These are phyloP conservation scores for Mortierella alpina DNA, from an alignment of 192 early-diverging fungal genomes.

Conservation along the genomic window DNA sequence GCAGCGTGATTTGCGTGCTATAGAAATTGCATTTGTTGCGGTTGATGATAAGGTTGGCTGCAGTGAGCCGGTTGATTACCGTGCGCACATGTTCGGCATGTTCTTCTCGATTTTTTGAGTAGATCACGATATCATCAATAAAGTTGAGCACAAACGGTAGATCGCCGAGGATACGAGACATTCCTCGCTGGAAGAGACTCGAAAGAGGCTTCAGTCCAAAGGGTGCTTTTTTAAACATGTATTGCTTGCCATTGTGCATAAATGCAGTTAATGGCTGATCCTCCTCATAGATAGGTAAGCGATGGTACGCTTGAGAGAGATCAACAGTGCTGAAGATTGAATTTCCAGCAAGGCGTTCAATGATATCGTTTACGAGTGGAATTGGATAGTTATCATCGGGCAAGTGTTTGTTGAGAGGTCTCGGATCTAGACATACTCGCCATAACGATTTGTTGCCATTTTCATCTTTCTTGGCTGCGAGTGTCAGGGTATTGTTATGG, in stretches of 20 bases:
- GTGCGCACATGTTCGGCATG: background rate
- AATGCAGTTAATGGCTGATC: background rate
- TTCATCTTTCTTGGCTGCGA: no score
- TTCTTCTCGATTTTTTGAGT: background rate
- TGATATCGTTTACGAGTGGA: conserved; percentile 10
- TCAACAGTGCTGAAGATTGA: conserved; percentile 5
- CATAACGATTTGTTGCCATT: no score
- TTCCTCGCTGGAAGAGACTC: background rate
- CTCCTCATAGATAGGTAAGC: background rate
- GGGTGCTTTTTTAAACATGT: background rate
- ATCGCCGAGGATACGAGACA: conserved; percentile 5
- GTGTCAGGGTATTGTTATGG: conserved; percentile 2
- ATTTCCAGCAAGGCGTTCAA: background rate
- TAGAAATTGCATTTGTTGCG: background rate
- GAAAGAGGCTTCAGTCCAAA: background rate
- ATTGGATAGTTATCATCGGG: conserved; percentile 12
- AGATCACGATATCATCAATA: conserved; percentile 20
- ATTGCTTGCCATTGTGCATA: background rate
- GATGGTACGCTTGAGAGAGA: background rate
- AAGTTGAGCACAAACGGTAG: conserved; percentile 11
- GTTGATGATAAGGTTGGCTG: conserved; percentile 1
- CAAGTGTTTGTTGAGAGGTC: background rate
- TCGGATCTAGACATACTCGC: conserved; percentile 6
- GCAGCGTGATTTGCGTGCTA: background rate
- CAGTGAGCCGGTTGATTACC: background rate